Base-by-base conservation (phyloP, 257 asterid species). In the Osmanthus fragrans region DNA sequence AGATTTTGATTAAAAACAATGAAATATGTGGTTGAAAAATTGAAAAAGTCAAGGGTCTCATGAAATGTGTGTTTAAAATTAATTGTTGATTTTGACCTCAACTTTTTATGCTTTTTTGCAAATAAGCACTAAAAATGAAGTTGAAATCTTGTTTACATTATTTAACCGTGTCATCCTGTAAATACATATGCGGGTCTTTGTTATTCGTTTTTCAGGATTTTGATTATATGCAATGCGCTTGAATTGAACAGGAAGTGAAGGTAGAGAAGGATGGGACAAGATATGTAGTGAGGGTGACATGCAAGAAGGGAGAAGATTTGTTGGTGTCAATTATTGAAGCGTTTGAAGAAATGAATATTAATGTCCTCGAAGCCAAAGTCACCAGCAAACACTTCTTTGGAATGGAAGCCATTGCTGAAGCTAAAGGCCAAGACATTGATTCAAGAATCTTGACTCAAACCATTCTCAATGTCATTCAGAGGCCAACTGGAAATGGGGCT, bases 391-490 rank as follows among this genome's bases (percentile, higher is more conserved):
- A 85, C 79, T 80, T 89, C 47, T 93, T 93, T 47, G 81, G 79
- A 12, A 82, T 93, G 95, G 95, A 89, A 82, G 96, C 97, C 64
- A 83, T 89, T 83, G 83, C 90, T 7, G 90, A 87, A 80, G 86
- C 87, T 70, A 75, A 78, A 23, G 32, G 77, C 49, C 76, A 73
- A 40, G 75, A 25, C 73, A 7, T 86, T 51, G 92, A 86, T 66
- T 87, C 82, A 0, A 34, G 73, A 23, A 65, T 73, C 76, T 76
- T 93, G 70, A 87, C 77, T 73, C 76, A 73, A 54, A 84, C 89
- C 23, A 74, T 92, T 67, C 78, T 85, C 74, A 80, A 72, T 34
- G 87, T 88, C 67, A 72, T 93, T 78, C 88, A 73, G 30, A 83
- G 56, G 64, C 80, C 32, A 18, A 71, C 63, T 39, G 63, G 63